These are phyloP conservation scores for Alternaria arbusti DNA, from an alignment of 2,329 filamentous ascomycete genomes.

Conservation along the genomic window DNA sequence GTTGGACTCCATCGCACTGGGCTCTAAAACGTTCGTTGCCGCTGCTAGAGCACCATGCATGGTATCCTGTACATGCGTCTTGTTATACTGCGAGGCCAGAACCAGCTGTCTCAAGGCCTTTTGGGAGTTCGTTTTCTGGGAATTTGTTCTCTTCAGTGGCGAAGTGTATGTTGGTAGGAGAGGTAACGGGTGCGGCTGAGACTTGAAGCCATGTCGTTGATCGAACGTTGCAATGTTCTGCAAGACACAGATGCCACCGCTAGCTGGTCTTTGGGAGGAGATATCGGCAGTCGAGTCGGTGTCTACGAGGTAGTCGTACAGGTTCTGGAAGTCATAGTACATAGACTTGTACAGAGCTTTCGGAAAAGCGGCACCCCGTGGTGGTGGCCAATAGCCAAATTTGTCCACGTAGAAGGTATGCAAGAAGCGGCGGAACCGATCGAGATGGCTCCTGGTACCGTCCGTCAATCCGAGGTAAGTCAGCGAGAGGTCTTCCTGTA, in stretches of 20 bases:
- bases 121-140: constrained; percentile 42
- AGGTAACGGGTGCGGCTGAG: constrained; percentile 71
- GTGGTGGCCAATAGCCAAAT: constrained; percentile 75
- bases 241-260: constrained; percentile 72
- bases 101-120: constrained; percentile 45
- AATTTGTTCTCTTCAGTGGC: constrained; percentile 30
- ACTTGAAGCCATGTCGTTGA: constrained; percentile 61
- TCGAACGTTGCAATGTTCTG: constrained; percentile 75
- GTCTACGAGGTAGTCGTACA: constrained; percentile 77
- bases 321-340: constrained; percentile 71
- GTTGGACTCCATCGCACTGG: constrained; percentile 47
- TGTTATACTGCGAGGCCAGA: constrained; percentile 46
- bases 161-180: constrained; percentile 62
- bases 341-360: constrained; percentile 66
- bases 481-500: constrained; percentile 73
- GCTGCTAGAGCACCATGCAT: constrained; percentile 60
- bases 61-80: constrained; percentile 57
- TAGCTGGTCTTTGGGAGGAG: constrained; percentile 60
- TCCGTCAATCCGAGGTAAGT: constrained; percentile 68
- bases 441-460: constrained; percentile 69
- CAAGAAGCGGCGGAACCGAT: constrained; percentile 74
- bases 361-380: constrained; percentile 59
- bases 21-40: constrained; percentile 56
- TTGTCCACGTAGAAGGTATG: constrained; percentile 69
- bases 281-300: constrained; percentile 58